A percentile compares a stretch with the other conserved stretches of the same genome.
Evolutionary conservation across 2,329 filamentous ascomycete species (phyloP).

Genomic region (Eutypella sp.): DNA sequence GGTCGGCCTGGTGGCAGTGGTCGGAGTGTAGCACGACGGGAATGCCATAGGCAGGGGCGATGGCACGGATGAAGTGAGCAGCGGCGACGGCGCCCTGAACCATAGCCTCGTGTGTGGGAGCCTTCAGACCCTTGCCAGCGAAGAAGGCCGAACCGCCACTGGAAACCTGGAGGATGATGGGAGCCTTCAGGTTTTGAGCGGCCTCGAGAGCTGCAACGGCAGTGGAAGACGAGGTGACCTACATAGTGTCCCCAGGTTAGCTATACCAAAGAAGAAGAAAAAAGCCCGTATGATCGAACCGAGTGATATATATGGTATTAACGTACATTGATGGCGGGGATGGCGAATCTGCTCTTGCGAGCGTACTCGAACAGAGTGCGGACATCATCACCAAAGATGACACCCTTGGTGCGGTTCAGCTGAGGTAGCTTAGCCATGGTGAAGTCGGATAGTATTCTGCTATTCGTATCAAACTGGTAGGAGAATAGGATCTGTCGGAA

Average conservation of each 20-base stretch:
- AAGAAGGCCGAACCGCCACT: conserved; percentile 94
- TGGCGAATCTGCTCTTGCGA: conserved; percentile 80
- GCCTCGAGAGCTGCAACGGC: conserved; percentile 87
- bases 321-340: conserved; percentile 75
- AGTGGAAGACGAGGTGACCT: conserved; percentile 79
- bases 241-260: background rate
- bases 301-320: too few species aligned
- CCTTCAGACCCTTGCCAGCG: conserved; percentile 82
- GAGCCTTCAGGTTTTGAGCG: conserved; percentile 84
- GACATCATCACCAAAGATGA: background rate
- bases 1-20: conserved; percentile 98
- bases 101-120: conserved; percentile 77
- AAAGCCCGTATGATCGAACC: too few species aligned
- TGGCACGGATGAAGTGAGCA: conserved; percentile 86
- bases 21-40: conserved; percentile 95
- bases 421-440: background rate
- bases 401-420: background rate
- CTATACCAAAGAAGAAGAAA: too few species aligned
- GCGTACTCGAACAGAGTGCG: conserved; percentile 67
- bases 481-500: background rate
- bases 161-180: conserved; percentile 88
- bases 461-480: background rate
- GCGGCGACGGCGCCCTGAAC: conserved; percentile 83
- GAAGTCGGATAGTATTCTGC: background rate
- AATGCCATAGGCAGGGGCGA: conserved; percentile 82